Base-by-base conservation (phyloP, 2,329 filamentous ascomycete genomes). In the Aspergillus felis region DNA sequence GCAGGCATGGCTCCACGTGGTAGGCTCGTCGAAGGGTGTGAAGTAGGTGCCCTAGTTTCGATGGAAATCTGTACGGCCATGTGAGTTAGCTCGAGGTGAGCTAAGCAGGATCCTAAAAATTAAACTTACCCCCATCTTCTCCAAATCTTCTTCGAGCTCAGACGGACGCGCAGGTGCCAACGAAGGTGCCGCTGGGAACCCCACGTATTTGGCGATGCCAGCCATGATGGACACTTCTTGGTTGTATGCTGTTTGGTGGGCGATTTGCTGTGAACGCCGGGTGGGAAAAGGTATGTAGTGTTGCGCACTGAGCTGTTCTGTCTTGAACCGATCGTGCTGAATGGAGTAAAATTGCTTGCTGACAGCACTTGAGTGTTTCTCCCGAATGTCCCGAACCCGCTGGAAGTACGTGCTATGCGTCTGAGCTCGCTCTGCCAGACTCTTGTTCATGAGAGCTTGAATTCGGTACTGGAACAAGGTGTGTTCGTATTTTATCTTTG, bases 301-400 rank as follows among this genome's bases (percentile, higher is more conserved):
- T 65, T 94, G 90, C 44, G 90, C 87, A 62, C 92, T 85, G 59
- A 89, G 87, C 67, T 90, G 88, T 60, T 91, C 89, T 61, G 84
- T 82, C 67, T 87, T 89, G 67, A 92, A 87, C 57, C 94, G 86
- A 69, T 96, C 91, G 64, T 90, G 87, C 72, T 97, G 93, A 57
- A 97, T 90, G 65, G 93, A 88, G 74, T 96, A 96, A 83, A 93
- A 96, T 64, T 94, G 87, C 72, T 91, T 87, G 68, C 94, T 93
- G 57, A 96, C 85, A 57, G 87, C 82, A 61, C 92, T 89, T 29
- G 97, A 81, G 49, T 89, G 84, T 55, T 83, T 83, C 72, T 97
- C 93, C 59, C 94, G 86, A 63, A 89, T 84, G 69, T 96, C 90
- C 55, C 94, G 87, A 35, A 92, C 84, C 50, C 86, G 85, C 74